Conservation (phyloP, 2,329 filamentous ascomycete species). For the Diaporthe sp. region DNA sequence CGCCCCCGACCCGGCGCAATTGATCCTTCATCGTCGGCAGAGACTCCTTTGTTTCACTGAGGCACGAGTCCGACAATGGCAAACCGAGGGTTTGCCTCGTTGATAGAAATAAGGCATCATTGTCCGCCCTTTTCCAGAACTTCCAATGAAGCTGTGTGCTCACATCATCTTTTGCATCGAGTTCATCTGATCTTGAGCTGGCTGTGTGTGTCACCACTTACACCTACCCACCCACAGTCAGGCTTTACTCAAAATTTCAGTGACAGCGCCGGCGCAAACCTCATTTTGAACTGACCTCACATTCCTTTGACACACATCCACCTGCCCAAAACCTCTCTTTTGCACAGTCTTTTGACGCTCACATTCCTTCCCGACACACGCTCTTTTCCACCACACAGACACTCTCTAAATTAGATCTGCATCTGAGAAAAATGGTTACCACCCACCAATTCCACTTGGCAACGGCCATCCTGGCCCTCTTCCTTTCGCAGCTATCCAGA, state of each 20-base stretch:
- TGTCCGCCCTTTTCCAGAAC: neutral
- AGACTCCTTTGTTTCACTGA: slow-evolving; percentile 16
- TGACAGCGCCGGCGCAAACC: slow-evolving; percentile 3
- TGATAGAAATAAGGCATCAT: slow-evolving; percentile 1
- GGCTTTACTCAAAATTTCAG: neutral
- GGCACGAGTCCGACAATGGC: neutral
- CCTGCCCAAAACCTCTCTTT: too few species aligned
- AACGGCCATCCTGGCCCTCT: neutral
- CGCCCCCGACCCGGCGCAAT: neutral
- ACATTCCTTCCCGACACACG: neutral
- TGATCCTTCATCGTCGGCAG: neutral
- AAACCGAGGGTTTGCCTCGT: neutral
- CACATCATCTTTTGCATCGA: neutral
- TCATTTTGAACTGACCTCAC: neutral
- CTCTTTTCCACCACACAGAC: neutral
- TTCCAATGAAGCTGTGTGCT: neutral
- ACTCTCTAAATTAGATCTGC: neutral
- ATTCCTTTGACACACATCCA: neutral
- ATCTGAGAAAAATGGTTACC: neutral
- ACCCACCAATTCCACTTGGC: neutral
- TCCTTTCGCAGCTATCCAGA: neutral
- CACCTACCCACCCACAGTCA: neutral
- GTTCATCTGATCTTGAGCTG: neutral
- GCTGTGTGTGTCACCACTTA: neutral
- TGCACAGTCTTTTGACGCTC: neutral